A percentile compares a stretch with the other conserved stretches of the same genome.
These are phyloP conservation scores for Didymella pomorum DNA, from an alignment of 2,329 filamentous ascomycete genomes.

Conservation along the genomic window DNA sequence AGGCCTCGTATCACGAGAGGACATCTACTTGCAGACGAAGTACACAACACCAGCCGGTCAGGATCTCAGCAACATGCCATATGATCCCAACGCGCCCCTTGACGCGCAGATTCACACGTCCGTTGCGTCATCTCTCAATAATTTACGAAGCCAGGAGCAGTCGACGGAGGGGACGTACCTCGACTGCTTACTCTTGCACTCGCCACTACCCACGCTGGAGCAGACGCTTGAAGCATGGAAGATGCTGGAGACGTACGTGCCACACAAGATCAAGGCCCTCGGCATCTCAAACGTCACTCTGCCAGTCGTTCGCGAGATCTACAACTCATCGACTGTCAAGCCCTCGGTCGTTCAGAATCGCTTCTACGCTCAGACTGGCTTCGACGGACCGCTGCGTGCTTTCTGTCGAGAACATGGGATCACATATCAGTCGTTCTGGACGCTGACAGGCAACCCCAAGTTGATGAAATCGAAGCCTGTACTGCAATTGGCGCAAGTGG, in stretches of 20 bases:
- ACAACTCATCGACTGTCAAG: conserved; percentile 57
- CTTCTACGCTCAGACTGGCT: conserved; percentile 68
- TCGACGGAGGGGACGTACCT: conserved; percentile 59
- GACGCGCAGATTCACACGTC: conserved; percentile 72
- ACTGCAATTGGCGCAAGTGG: conserved; percentile 56
- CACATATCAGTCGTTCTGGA: conserved; percentile 69
- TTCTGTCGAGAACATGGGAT: conserved; percentile 63
- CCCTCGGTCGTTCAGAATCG: conserved; percentile 78
- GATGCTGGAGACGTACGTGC: conserved; percentile 71
- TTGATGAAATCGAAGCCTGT: conserved; percentile 61
- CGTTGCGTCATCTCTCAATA: conserved; percentile 70
- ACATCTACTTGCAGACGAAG: conserved; percentile 84
- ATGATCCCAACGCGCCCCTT: conserved; percentile 66
- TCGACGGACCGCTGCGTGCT: conserved; percentile 67
- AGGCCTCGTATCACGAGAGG: conserved; percentile 64
- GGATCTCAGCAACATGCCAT: conserved; percentile 67
- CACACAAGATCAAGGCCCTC: conserved; percentile 68
- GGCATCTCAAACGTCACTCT: conserved; percentile 80
- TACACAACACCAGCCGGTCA: conserved; percentile 73
- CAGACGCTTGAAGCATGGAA: conserved; percentile 71
- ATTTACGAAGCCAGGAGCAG: conserved; percentile 57
- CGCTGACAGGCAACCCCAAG: conserved; percentile 65
- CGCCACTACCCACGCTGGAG: conserved; percentile 59
- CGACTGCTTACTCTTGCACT: conserved; percentile 67
- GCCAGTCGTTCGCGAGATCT: conserved; percentile 63